Evolutionary conservation across 2,329 filamentous ascomycete species (phyloP).

Genomic region (Talaromyces sp.): DNA sequence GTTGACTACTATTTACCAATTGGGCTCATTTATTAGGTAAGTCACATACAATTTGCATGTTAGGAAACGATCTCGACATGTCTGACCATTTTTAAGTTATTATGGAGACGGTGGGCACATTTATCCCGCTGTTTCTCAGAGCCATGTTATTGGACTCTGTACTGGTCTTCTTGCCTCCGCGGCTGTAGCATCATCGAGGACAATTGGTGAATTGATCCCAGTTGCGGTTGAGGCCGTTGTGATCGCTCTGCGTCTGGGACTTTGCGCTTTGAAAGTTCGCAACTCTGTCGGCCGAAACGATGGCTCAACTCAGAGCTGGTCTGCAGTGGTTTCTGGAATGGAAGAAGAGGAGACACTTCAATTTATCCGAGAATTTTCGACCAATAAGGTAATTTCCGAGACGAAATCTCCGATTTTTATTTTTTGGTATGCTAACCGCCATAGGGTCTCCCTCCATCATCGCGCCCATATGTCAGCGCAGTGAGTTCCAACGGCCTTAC

Average conservation of each 20-base stretch:
- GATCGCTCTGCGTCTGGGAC: conserved; percentile 40
- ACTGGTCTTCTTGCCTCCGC: conserved; percentile 39
- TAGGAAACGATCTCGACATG: neutral
- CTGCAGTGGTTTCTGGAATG: conserved; percentile 35
- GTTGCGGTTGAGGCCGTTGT: conserved; percentile 38
- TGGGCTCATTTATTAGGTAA: conserved; percentile 42
- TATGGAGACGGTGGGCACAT: conserved; percentile 37
- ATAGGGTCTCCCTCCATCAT: conserved; percentile 44
- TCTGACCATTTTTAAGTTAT: conserved; percentile 27
- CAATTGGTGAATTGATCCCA: conserved; percentile 38
- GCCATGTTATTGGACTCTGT: conserved; percentile 37
- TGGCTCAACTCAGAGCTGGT: conserved; percentile 32
- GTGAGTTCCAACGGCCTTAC: conserved; percentile 56
- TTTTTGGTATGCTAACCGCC: conserved; percentile 8
- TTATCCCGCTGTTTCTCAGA: conserved; percentile 34
- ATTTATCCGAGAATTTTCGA: conserved; percentile 20
- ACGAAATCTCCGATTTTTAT: neutral
- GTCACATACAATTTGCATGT: conserved; percentile 9
- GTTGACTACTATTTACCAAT: conserved; percentile 39
- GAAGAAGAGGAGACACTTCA: conserved; percentile 24
- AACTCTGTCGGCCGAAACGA: conserved; percentile 29
- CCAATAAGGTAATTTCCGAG: conserved; percentile 19
- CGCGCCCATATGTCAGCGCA: conserved; percentile 54
- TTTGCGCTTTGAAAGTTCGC: conserved; percentile 34
- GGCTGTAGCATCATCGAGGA: conserved; percentile 35